phyloP scores from a whole-genome alignment of 257 asterid genomes.

The Nicotiana undulata region DNA sequence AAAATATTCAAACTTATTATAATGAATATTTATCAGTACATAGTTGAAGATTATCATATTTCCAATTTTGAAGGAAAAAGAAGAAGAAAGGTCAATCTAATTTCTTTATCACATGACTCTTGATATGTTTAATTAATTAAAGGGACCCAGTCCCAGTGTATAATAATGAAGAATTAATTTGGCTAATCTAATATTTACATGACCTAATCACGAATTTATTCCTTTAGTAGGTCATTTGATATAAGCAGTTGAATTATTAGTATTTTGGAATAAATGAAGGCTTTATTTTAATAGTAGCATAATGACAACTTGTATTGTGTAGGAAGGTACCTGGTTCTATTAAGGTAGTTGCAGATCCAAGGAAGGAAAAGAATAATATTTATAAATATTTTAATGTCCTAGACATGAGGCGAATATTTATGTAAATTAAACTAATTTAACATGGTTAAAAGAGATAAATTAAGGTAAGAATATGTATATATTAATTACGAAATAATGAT shows the following conservation, averaged over 20 bases:
- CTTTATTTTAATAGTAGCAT: not conserved
- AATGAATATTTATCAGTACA: no score
- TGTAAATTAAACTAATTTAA: no score
- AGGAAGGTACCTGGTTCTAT: not conserved
- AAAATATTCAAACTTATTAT: no score
- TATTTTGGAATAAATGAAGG: slow-evolving; percentile 10
- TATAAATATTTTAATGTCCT: not conserved
- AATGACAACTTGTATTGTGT: slow-evolving; percentile 16
- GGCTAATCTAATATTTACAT: not conserved
- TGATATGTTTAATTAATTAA: slow-evolving; percentile 1
- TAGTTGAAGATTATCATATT: no score
- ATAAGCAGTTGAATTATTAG: not conserved
- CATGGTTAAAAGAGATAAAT: no score
- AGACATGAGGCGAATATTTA: no score
- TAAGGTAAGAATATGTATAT: no score
- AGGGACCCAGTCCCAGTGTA: not conserved
- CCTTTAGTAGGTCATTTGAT: not conserved
- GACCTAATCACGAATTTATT: not conserved
- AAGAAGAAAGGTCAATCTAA: not conserved
- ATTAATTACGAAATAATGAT: no score
- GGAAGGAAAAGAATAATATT: not conserved
- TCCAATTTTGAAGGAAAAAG: no score
- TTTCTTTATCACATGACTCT: slow-evolving; percentile 3
- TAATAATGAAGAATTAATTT: slow-evolving; percentile 8
- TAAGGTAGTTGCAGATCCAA: slow-evolving; percentile 12